phyloP scores from a whole-genome alignment of 305 asterid genomes.

The Solanum hybrid region DNA sequence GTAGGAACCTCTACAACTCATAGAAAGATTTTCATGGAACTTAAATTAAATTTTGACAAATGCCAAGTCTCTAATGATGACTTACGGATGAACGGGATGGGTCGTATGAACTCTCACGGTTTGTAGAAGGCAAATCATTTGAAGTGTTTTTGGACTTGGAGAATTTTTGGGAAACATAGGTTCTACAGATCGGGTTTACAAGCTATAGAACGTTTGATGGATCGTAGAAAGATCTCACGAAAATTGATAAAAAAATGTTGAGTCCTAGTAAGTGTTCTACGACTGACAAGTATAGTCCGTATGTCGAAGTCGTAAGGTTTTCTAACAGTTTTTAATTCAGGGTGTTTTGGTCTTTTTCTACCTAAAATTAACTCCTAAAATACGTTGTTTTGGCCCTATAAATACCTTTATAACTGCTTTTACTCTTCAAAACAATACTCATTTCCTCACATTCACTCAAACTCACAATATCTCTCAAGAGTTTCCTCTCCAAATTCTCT shows the following conservation, averaged over 20 bases:
- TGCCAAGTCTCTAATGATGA: neutral
- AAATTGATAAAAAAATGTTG: too few relatives aligned
- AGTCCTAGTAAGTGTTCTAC: neutral
- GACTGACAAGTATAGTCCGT: neutral
- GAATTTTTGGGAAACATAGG: neutral
- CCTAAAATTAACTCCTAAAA: neutral
- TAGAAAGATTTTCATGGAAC: neutral
- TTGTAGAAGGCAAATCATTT: neutral
- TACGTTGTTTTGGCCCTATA: neutral
- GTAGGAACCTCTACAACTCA: neutral
- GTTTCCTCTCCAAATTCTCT: neutral
- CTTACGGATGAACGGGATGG: neutral
- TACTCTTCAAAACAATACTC: neutral
- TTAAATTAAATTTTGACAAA: too few relatives aligned
- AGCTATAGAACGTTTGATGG: neutral
- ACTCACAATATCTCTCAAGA: neutral
- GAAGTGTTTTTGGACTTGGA: neutral
- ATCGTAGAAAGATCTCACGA: neutral
- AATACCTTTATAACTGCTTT: neutral
- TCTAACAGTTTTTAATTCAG: too few relatives aligned
- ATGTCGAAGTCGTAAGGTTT: neutral
- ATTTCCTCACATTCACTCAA: neutral
- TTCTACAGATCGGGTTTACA: too few relatives aligned
- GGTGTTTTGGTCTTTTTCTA: neutral
- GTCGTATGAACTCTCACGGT: neutral